phyloP scores from a whole-genome alignment of 2,329 filamentous ascomycete species.

The Verticillium nonalfalfae region DNA sequence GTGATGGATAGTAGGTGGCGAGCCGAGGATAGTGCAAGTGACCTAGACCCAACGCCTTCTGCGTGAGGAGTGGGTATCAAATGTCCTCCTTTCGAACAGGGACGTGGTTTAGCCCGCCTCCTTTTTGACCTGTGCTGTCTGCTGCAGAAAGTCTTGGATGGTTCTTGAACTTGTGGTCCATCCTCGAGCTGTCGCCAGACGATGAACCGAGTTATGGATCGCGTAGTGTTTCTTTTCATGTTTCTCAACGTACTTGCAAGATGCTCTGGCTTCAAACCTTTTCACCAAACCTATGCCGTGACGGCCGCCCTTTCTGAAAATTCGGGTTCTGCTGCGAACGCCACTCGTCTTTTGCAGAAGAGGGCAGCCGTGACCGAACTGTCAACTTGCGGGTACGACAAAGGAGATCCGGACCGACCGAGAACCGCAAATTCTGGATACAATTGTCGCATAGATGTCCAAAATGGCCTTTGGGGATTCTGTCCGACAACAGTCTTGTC shows the following conservation, averaged over 20 bases:
- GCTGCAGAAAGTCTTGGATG: no score
- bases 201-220: background rate
- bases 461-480: slow-evolving; percentile 29
- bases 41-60: no score
- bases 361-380: background rate
- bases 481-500: slow-evolving; percentile 26
- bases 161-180: no score
- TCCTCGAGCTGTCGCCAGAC: no score
- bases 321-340: background rate
- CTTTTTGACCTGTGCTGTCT: no score
- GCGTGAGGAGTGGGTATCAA: no score
- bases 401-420: slow-evolving; percentile 20
- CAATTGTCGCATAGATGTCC: slow-evolving; percentile 26
- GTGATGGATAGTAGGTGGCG: no score
- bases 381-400: slow-evolving; percentile 20
- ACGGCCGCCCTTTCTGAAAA: background rate
- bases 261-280: background rate
- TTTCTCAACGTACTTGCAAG: background rate
- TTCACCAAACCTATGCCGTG: background rate
- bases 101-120: no score
- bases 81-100: no score
- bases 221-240: background rate
- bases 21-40: no score
- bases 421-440: slow-evolving; percentile 25
- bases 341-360: background rate